A percentile compares a stretch with the other conserved stretches of the same genome.
phyloP scores from a whole-genome alignment of 2,329 filamentous ascomycete species.

The Exophiala viscosa region DNA sequence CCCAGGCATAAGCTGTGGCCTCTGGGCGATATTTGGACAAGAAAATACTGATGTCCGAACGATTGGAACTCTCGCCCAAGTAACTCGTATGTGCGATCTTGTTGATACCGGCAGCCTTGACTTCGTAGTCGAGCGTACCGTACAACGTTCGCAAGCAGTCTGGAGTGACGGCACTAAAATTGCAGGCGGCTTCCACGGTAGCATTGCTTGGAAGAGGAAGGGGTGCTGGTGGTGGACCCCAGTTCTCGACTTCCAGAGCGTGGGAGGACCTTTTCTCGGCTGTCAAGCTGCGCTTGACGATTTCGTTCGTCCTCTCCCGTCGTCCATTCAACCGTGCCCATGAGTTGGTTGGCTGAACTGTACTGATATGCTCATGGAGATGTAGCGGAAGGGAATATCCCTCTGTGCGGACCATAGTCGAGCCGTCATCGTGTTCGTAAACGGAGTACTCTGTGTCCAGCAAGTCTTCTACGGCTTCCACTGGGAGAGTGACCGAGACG shows the following conservation, averaged over 20 bases:
- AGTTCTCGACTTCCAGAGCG: constrained; percentile 12
- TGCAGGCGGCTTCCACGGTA: constrained; percentile 44
- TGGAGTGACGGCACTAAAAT: constrained; percentile 51
- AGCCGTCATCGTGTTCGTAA: constrained; percentile 20
- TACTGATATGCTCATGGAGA: constrained; percentile 24
- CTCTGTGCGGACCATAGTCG: constrained; percentile 21
- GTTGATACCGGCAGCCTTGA: constrained; percentile 42
- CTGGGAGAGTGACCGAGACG: constrained; percentile 18
- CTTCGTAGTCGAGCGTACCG: constrained; percentile 52
- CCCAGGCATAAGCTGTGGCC: constrained; percentile 35
- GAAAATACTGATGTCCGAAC: constrained; percentile 40
- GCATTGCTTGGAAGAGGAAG: constrained; percentile 15
- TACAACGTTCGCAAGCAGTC: constrained; percentile 54
- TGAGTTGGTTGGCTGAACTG: constrained; percentile 25
- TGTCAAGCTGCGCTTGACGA: constrained; percentile 13
- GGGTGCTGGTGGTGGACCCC: constrained; percentile 7
- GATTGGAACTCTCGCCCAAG: constrained; percentile 46
- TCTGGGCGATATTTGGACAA: constrained; percentile 37
- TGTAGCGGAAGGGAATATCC: constrained; percentile 22
- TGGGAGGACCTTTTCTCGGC: constrained; percentile 13
- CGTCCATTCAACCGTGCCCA: constrained; percentile 15
- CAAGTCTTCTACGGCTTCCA: constrained; percentile 16
- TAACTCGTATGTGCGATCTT: constrained; percentile 46
- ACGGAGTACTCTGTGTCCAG: constrained; percentile 23
- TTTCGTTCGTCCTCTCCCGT: constrained; percentile 9